A percentile compares a stretch with the other conserved stretches of the same genome.
These are phyloP conservation scores for Fusarium sororula DNA, from an alignment of 2,329 filamentous ascomycete species.

Conservation along the genomic window DNA sequence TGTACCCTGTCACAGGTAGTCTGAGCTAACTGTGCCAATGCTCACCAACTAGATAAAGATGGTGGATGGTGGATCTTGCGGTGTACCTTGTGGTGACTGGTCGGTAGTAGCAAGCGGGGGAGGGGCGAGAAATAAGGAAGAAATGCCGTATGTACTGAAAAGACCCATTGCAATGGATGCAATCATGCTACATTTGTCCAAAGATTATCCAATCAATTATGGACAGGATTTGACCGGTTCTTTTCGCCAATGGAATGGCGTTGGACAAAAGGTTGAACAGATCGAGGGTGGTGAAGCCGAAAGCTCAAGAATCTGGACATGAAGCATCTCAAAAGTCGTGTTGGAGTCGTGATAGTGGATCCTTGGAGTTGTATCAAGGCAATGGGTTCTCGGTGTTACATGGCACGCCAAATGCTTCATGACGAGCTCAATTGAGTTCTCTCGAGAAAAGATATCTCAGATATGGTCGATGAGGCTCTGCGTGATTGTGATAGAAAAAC, in stretches of 20 bases:
- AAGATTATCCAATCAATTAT: conserved; percentile 22
- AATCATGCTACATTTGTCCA: conserved; percentile 19
- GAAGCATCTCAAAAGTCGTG: conserved; percentile 17
- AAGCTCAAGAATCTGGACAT: neutral
- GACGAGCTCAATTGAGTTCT: neutral
- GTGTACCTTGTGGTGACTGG: conserved; percentile 25
- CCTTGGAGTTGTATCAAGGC: conserved; percentile 19
- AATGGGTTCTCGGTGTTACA: conserved; percentile 4
- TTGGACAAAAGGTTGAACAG: neutral
- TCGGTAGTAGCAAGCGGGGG: conserved; percentile 27
- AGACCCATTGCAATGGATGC: conserved; percentile 18
- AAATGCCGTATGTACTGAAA: conserved; percentile 4
- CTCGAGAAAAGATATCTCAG: neutral
- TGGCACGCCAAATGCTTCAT: neutral
- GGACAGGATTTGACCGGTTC: neutral
- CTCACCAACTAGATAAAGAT: conserved; percentile 19
- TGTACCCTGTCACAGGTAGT: conserved; percentile 27
- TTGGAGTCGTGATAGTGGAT: conserved; percentile 25
- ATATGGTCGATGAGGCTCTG: conserved; percentile 30
- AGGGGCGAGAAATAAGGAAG: conserved; percentile 32
- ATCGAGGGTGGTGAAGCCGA: neutral
- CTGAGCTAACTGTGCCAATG: conserved; percentile 2
- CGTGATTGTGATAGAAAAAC: conserved; percentile 7
- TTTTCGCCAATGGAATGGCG: conserved; percentile 3
- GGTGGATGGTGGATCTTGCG: conserved; percentile 33